Conservation (phyloP, 1,284 basidiomycete species). For the Rhodotorula sp. region DNA sequence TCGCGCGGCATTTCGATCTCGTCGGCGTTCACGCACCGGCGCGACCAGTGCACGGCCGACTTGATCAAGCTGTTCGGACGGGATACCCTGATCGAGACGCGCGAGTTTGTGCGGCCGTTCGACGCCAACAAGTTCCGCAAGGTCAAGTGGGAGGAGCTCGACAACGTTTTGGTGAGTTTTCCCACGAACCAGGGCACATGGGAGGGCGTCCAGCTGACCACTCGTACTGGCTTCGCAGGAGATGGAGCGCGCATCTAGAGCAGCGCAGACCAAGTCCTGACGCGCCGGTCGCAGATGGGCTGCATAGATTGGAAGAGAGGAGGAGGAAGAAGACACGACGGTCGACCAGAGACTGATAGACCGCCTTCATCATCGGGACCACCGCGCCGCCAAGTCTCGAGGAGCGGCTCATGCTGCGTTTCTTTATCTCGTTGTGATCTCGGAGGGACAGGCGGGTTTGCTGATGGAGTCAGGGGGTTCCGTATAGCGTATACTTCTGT, state of each 20-base stretch:
- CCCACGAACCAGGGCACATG: too few species aligned
- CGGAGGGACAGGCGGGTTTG: too few species aligned
- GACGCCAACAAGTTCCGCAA: conserved; percentile 14
- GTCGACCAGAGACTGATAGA: too few species aligned
- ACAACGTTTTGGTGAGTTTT: neutral
- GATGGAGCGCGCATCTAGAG: neutral
- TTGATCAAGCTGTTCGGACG: conserved; percentile 6
- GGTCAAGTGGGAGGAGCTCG: conserved; percentile 7
- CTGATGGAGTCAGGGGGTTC: too few species aligned
- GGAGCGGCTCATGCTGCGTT: too few species aligned
- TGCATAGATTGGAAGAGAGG: too few species aligned
- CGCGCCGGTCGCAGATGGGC: neutral
- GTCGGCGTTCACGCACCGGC: conserved; percentile 1
- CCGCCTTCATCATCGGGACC: too few species aligned
- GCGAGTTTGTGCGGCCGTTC: conserved; percentile 3
- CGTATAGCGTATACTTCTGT: too few species aligned
- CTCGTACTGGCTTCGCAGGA: neutral
- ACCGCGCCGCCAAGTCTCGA: too few species aligned
- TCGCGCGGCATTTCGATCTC: conserved; percentile 6
- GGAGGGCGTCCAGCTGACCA: neutral
- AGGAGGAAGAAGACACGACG: too few species aligned
- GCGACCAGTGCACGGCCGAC: conserved; percentile 7
- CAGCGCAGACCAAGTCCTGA: neutral
- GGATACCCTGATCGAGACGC: conserved; percentile 3
- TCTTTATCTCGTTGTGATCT: too few species aligned